Percentiles rank a stretch among this genome's conserved stretches.
Evolutionary conservation across 2,329 filamentous ascomycete genomes (phyloP).

Genomic region (Erysiphe neolycopersici): DNA sequence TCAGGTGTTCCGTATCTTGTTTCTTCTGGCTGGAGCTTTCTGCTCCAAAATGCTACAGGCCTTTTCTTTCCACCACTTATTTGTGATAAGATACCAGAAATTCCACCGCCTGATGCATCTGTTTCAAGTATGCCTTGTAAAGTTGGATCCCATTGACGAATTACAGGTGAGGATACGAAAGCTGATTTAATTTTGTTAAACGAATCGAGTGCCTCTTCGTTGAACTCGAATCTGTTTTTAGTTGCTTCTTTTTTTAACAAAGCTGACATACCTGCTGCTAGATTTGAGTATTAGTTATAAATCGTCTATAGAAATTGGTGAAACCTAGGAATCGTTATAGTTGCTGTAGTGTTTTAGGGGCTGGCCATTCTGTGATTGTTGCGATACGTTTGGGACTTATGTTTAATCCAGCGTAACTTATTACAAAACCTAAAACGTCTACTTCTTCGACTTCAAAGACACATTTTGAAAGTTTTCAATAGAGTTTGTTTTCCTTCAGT

Average conservation of each 20-base stretch:
- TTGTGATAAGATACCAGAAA: not conserved
- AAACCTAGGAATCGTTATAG: not conserved
- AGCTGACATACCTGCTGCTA: not conserved
- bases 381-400: not conserved
- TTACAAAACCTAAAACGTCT: not conserved
- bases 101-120: not conserved
- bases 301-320: conserved; percentile 1
- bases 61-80: not conserved
- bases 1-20: not conserved
- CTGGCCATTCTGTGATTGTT: not conserved
- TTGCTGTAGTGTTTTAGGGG: not conserved
- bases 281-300: not conserved
- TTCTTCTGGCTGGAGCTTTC: conserved; percentile 1
- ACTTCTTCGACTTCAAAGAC: not conserved
- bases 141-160: not conserved
- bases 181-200: not conserved
- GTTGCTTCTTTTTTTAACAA: not conserved
- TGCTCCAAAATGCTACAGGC: not conserved
- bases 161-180: not conserved
- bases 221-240: not conserved
- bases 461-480: conserved; percentile 1
- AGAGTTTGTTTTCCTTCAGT: not conserved
- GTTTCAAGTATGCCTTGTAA: conserved; percentile 1
- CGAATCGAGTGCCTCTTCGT: not conserved
- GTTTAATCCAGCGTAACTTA: not conserved